These are phyloP conservation scores for Boletus rex-veris DNA, from an alignment of 768 basidiomycete genomes.

Conservation along the genomic window DNA sequence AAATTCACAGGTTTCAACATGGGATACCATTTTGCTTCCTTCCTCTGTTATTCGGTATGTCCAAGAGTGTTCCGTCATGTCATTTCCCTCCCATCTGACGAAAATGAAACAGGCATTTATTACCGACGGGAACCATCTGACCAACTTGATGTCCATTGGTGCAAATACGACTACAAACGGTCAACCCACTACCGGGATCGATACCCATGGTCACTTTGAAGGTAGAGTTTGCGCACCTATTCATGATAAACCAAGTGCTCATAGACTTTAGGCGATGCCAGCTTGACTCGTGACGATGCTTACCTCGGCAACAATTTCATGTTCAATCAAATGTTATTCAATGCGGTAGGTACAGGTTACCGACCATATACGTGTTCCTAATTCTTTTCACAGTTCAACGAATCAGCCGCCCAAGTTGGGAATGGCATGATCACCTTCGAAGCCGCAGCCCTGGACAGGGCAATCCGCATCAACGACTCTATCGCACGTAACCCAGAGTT, in stretches of 20 bases:
- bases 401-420: conserved; percentile 15
- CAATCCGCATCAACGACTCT: conserved; percentile 19
- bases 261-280: conserved; percentile 15
- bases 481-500: conserved; percentile 22
- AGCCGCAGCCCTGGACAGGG: conserved; percentile 16
- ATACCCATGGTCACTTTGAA: conserved; percentile 22
- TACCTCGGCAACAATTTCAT: conserved; percentile 21
- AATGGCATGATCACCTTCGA: conserved; percentile 16
- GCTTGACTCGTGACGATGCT: conserved; percentile 18
- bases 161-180: conserved; percentile 13
- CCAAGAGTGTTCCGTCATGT: no score
- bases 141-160: conserved; percentile 24
- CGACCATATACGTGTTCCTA: background rate
- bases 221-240: background rate
- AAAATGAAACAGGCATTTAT: conserved; percentile 5
- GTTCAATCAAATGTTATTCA: conserved; percentile 24
- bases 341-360: conserved; percentile 2
- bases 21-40: conserved; percentile 14
- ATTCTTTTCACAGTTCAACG: conserved; percentile 2
- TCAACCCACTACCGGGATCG: conserved; percentile 11
- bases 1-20: conserved; percentile 19
- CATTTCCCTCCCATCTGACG: background rate
- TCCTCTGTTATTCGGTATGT: conserved; percentile 18
- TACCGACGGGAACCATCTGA: conserved; percentile 26
- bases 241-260: no score